These are phyloP conservation scores for Serendipita sp. DNA, from an alignment of 768 basidiomycete genomes.

Conservation along the genomic window DNA sequence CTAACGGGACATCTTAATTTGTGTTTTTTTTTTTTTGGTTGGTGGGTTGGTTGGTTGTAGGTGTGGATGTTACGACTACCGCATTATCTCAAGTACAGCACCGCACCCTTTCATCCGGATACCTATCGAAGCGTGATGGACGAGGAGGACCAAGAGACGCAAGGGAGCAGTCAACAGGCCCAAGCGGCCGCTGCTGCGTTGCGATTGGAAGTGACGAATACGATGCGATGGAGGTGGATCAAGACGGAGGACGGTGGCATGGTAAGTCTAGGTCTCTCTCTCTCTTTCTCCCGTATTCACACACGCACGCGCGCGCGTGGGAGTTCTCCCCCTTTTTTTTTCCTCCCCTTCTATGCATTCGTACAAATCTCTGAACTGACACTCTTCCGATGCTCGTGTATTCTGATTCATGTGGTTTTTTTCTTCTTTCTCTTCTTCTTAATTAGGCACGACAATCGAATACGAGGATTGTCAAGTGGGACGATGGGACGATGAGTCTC, in stretches of 20 bases:
- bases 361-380: too few species aligned
- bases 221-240: constrained; percentile 88
- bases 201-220: constrained; percentile 84
- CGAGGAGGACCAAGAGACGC: constrained; percentile 28
- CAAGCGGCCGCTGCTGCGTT: constrained; percentile 46
- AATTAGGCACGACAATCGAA: constrained; percentile 83
- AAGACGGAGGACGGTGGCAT: constrained; percentile 60
- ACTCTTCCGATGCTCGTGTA: too few species aligned
- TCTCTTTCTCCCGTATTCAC: too few species aligned
- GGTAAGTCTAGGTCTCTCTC: too few species aligned
- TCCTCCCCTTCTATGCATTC: too few species aligned
- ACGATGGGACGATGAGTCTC: constrained; percentile 81
- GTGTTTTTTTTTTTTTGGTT: too few species aligned
- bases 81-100: constrained; percentile 81
- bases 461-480: constrained; percentile 84
- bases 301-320: too few species aligned
- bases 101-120: constrained; percentile 79
- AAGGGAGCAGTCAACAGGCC: constrained; percentile 25
- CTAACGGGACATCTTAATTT: too few species aligned
- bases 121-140: constrained; percentile 74
- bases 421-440: too few species aligned
- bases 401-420: too few species aligned
- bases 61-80: constrained; percentile 89
- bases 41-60: constrained; percentile 23
- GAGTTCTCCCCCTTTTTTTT: background rate